Percentiles rank a stretch among this genome's conserved stretches.
Evolutionary conservation across 75 land plant species (phyloP).

Genomic region (Larix kaempferi): DNA sequence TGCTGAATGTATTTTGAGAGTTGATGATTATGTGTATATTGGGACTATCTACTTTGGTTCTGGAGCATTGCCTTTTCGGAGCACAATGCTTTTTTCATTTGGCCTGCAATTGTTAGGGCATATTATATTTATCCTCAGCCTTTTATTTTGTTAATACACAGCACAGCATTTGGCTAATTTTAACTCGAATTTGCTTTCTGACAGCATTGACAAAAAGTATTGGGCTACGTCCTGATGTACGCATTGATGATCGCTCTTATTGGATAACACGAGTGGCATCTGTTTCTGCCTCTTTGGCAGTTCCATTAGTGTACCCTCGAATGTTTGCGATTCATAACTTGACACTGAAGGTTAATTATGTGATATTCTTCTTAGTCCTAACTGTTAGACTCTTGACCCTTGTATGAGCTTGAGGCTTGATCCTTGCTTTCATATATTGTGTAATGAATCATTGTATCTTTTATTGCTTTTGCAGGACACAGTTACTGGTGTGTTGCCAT

Average conservation of each 20-base stretch:
- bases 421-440: neutral
- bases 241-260: conserved; percentile 87
- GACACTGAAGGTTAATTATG: conserved; percentile 42
- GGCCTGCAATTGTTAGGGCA: neutral
- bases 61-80: neutral
- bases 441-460: neutral
- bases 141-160: neutral
- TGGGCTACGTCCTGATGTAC: conserved; percentile 79
- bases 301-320: conserved; percentile 90
- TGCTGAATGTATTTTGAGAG: too few relatives aligned
- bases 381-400: neutral
- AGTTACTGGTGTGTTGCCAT: conserved; percentile 42
- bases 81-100: neutral
- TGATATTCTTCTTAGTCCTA: neutral
- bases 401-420: neutral
- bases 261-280: conserved; percentile 79
- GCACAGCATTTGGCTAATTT: neutral
- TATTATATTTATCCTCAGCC: neutral
- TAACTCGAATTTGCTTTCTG: neutral
- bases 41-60: too few relatives aligned
- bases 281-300: conserved; percentile 59
- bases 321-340: conserved; percentile 82
- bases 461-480: conserved; percentile 38
- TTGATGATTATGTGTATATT: too few relatives aligned
- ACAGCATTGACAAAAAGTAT: conserved; percentile 78